Conservation (phyloP, 371 early-diverging fungal genomes). For the Choanephora cucurbitarum region DNA sequence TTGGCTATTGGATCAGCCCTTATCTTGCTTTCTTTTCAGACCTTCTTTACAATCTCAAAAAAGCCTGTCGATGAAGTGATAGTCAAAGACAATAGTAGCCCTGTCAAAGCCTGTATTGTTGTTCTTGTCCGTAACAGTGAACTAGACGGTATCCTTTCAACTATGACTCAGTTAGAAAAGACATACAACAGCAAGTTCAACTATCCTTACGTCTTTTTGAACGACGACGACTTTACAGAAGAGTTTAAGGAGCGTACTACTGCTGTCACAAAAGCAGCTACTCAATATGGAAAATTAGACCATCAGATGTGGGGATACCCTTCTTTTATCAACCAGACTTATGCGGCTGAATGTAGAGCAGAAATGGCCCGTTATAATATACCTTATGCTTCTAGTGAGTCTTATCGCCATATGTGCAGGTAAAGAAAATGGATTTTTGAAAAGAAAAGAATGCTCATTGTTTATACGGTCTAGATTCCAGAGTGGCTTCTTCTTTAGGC, state of each 20-base stretch:
- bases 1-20: slow-evolving; percentile 11
- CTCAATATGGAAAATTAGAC: slow-evolving; percentile 54
- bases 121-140: slow-evolving; percentile 80
- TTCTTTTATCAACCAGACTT: slow-evolving; percentile 71
- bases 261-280: slow-evolving; percentile 58
- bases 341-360: slow-evolving; percentile 60
- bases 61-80: background rate
- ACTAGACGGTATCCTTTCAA: slow-evolving; percentile 63
- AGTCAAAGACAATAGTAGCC: slow-evolving; percentile 12
- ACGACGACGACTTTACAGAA: slow-evolving; percentile 80
- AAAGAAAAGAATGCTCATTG: no score
- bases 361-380: slow-evolving; percentile 60
- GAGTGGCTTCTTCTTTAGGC: slow-evolving; percentile 86
- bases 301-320: slow-evolving; percentile 83
- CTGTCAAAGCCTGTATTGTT: slow-evolving; percentile 56
- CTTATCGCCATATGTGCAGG: slow-evolving; percentile 94
- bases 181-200: slow-evolving; percentile 81
- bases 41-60: slow-evolving; percentile 12
- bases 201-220: slow-evolving; percentile 93
- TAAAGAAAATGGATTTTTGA: background rate
- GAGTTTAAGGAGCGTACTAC: slow-evolving; percentile 64
- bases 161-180: slow-evolving; percentile 80
- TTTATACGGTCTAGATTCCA: slow-evolving; percentile 56
- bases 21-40: slow-evolving; percentile 14
- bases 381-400: slow-evolving; percentile 83